Conservation (phyloP, 140 eudicot genomes). For the Erigeron philadelphicus region DNA sequence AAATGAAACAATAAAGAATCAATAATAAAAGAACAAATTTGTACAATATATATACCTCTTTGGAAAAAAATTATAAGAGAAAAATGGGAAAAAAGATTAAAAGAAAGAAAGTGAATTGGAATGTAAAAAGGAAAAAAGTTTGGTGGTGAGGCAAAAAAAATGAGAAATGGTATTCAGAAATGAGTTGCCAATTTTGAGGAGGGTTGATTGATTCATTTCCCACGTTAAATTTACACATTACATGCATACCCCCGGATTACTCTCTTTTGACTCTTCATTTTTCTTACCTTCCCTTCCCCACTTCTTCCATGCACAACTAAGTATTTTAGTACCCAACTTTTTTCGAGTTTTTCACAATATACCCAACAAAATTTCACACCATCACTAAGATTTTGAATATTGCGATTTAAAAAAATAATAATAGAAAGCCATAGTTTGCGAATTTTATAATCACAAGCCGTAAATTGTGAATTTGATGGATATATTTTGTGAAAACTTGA, state of each 20-base stretch:
- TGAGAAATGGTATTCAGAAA: conserved; percentile 18
- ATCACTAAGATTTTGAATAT: too few relatives aligned
- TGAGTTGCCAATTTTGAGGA: conserved; percentile 24
- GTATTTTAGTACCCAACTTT: too few relatives aligned
- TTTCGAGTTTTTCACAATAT: too few relatives aligned
- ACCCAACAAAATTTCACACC: too few relatives aligned
- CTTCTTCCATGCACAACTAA: too few relatives aligned
- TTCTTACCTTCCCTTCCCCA: not conserved
- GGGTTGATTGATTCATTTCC: conserved; percentile 23
- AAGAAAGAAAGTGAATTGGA: conserved; percentile 22
- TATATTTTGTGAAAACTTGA: too few relatives aligned
- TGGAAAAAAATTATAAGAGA: not conserved
- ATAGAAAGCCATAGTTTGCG: too few relatives aligned
- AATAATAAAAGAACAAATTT: not conserved
- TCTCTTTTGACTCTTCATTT: not conserved
- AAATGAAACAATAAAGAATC: not conserved
- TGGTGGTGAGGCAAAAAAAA: conserved; percentile 30
- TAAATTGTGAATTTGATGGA: too few relatives aligned
- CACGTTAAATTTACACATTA: conserved; percentile 27
- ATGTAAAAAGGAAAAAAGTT: conserved; percentile 25
- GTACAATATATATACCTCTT: not conserved
- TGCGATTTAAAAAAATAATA: too few relatives aligned
- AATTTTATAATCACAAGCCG: too few relatives aligned
- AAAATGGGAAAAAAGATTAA: not conserved
- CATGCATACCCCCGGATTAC: conserved; percentile 24